These are phyloP conservation scores for Ophiorrhiza pumila DNA, from an alignment of 257 asterid species.

Conservation along the genomic window DNA sequence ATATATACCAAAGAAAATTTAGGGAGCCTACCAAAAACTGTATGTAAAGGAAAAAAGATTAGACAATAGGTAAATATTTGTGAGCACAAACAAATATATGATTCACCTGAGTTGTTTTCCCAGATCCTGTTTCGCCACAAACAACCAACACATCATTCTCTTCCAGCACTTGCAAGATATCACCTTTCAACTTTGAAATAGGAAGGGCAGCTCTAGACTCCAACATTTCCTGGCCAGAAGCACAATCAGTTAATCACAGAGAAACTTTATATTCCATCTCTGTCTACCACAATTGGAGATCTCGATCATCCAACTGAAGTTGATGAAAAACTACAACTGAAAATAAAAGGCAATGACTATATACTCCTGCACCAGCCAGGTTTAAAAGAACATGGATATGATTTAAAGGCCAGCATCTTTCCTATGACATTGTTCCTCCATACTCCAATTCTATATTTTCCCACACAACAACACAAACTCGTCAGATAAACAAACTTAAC, in stretches of 20 bases:
- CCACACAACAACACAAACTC: neutral
- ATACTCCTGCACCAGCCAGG: neutral
- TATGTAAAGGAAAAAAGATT: neutral
- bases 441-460: neutral
- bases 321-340: neutral
- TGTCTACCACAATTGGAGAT: neutral
- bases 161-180: constrained; percentile 62
- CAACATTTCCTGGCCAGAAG: constrained; percentile 66
- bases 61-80: constrained; percentile 8
- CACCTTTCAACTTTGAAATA: constrained; percentile 70
- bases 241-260: neutral
- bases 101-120: constrained; percentile 95
- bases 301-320: neutral
- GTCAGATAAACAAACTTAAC: neutral
- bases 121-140: constrained; percentile 99
- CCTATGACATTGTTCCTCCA: neutral
- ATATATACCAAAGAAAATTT: neutral
- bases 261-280: neutral
- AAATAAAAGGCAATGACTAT: neutral
- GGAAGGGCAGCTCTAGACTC: constrained; percentile 79
- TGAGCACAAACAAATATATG: constrained; percentile 11
- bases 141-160: constrained; percentile 76
- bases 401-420: neutral
- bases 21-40: neutral
- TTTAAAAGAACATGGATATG: neutral